Conservation (phyloP, 1,284 basidiomycete species). For the Hymenochaete sp. region DNA sequence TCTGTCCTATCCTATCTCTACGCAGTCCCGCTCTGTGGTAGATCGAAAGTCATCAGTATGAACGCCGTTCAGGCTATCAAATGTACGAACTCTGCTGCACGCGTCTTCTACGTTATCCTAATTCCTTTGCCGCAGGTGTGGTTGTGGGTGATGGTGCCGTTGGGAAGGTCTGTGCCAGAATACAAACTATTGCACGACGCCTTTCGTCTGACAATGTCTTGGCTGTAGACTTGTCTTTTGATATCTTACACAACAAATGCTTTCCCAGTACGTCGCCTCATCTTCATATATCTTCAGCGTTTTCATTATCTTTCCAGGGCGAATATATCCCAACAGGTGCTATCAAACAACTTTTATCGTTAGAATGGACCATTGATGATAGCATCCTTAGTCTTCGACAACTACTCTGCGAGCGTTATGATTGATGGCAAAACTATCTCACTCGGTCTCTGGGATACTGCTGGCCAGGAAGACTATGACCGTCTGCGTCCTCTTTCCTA, state of each 20-base stretch:
- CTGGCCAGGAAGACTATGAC: constrained; percentile 98
- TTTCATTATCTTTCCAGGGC: constrained; percentile 43
- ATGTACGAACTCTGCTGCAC: constrained; percentile 34
- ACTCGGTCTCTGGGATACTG: constrained; percentile 98
- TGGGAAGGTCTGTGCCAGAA: constrained; percentile 71
- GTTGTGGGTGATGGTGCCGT: constrained; percentile 99
- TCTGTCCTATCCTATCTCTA: neutral
- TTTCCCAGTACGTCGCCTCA: constrained; percentile 73
- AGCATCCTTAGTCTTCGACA: constrained; percentile 90
- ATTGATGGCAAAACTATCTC: constrained; percentile 98
- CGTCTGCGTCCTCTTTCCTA: constrained; percentile 96
- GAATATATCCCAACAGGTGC: constrained; percentile 96
- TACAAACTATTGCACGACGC: constrained; percentile 15
- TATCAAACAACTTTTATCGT: neutral
- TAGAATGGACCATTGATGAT: no score
- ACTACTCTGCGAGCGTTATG: constrained; percentile 94
- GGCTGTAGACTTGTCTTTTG: constrained; percentile 93
- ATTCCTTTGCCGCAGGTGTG: constrained; percentile 56
- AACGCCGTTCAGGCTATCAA: constrained; percentile 69
- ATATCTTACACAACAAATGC: constrained; percentile 98
- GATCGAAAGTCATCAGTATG: constrained; percentile 12
- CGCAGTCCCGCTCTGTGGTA: constrained; percentile 3
- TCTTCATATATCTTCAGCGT: constrained; percentile 20
- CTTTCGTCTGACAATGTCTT: constrained; percentile 8
- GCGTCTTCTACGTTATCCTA: constrained; percentile 19